Base-by-base conservation (phyloP, 2,329 filamentous ascomycete species). In the Hypoxylon sp. region DNA sequence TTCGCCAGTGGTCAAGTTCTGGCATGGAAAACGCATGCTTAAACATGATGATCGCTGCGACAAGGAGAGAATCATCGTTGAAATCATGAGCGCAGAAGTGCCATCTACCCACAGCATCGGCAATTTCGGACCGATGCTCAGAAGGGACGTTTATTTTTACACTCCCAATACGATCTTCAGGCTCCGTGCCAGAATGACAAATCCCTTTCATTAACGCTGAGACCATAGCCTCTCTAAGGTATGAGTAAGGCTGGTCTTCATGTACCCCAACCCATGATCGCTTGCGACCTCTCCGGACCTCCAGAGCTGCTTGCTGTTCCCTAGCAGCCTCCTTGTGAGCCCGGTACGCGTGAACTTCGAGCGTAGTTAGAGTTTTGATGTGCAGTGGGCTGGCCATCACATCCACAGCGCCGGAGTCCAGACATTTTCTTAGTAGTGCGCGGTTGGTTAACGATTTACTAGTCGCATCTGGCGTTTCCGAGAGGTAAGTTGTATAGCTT, bases 171-270 rank as follows among this genome's bases (percentile, higher is more conserved):
- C 87, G 80, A 82, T 91, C 82, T 82, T 93, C 82, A 80, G 84
- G 76, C 81, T 90, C 82, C 85, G 89, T 77, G 82, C 81, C 82
- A 44, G 86, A 88, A 70, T 91, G 92, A 80, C 94, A 97, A 60
- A 97, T 97, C 39, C 93, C 90, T 75, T 91, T 91, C 92, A 97
- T 96, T 63, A 98, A 85, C 63, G 91, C 91, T 1, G 94, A 96
- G 4, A 98, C 94, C 94, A 98, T 97, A 54, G 92, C 93, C 81
- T 98, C 94, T 67, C 94, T 87, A 60, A 98, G 82, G 80, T 97
- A 97, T 14, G 93, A 91, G 81, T 94, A 97, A 1, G 94, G 94
- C 78, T 94, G 92, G 73, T 93, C 88, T 72, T 95, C 92, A 75
- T 93, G 89, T 10, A 97, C 87, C 26, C 94, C 94, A 46, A 97